Base-by-base conservation (phyloP, 176 grass and related monocot species). In the Aegilops longissima region DNA sequence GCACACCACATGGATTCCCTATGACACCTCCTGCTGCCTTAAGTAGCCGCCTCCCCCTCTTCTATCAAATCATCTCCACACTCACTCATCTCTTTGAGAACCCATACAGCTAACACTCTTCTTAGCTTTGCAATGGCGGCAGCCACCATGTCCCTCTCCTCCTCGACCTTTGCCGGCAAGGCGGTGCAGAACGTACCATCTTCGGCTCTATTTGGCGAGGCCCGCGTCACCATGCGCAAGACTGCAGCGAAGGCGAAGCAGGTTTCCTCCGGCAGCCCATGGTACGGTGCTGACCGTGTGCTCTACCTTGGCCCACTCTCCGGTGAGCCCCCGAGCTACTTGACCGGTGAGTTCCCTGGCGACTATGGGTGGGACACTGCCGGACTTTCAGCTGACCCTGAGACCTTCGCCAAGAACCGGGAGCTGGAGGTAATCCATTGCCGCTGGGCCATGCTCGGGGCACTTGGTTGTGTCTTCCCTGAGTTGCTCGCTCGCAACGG, bases 371-470 rank as follows among this genome's bases (percentile, higher is more conserved):
- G 38, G 70, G 70, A 73, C 30, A 31, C 72, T 0, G 42, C 72
- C 0, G 72, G 72, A 2, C 72, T 75, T 2, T 75, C 42, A 0
- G 72, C 72, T 5, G 72, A 75, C 23, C 72, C 72, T 0, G 42
- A 75, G 40, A 75, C 72, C 4, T 75, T 75, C 12, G 12, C 72
- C 12, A 75, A 75, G 72, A 75, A 75, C 23, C 40, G 42, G 71
- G 72, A 75, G 72, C 0, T 75, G 40, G 72, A 75, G 23, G 72
- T 75, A 40, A 75, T 75, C 72, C 72, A 74, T 0, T 49, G 42
- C 3, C 72, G 72, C 1, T 75, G 72, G 72, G 72, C 72, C 40
- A 49, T 75, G 72, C 72, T 75, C 3, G 72, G 72, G 40, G 72
- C 72, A 29, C 42, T 75, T 1, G 72, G 72, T 29, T 75, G 72